Base-by-base conservation (phyloP, 1,284 basidiomycete species). In the Thecaphora frezii region DNA sequence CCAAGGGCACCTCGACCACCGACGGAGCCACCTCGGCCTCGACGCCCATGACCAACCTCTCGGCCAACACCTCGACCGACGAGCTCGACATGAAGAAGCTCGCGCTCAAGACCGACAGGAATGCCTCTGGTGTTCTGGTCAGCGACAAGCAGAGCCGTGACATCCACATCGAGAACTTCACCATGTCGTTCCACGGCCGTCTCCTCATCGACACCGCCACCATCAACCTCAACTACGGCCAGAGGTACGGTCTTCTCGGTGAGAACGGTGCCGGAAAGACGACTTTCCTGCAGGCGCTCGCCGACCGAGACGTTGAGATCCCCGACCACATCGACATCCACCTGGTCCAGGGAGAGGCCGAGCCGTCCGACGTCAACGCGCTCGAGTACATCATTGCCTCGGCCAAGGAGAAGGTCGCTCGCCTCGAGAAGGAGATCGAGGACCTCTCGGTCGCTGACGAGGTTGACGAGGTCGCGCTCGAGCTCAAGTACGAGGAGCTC, bases 231-330 rank as follows among this genome's bases (percentile, higher is more conserved):
- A 97, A 97, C 82, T 97, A 97, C 77, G 93, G 93, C 8, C 91
- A 97, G 80, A 83, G 92, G 71, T 86, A 98, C 79, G 94, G 94
- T 82, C 84, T 97, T 25, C 84, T 97, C 53, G 94, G 94, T 54
- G 93, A 97, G 81, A 97, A 98, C 79, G 94, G 94, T 42, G 94
- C 90, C 18, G 94, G 94, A 80, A 98, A 98, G 87, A 91, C 92
- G 63, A 76, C 85, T 74, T 76, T 79, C 61, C 66, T 79, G 24
- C 73, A 74, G 39, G 75, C 76, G 16, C 67, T 78, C 25, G 73
- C 70, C 19, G 63, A 66, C 53, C 73, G 76, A 36, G 94, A 98
- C 78, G 90, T 98, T 60, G 87, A 90, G 51, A 96, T 98, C 65
- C 94, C 94, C 25, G 83, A 86, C 13, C 93, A 98, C 82, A 90